These are phyloP conservation scores for Neospora caninum DNA, from an alignment of 169 alveolate species.

Conservation along the genomic window DNA sequence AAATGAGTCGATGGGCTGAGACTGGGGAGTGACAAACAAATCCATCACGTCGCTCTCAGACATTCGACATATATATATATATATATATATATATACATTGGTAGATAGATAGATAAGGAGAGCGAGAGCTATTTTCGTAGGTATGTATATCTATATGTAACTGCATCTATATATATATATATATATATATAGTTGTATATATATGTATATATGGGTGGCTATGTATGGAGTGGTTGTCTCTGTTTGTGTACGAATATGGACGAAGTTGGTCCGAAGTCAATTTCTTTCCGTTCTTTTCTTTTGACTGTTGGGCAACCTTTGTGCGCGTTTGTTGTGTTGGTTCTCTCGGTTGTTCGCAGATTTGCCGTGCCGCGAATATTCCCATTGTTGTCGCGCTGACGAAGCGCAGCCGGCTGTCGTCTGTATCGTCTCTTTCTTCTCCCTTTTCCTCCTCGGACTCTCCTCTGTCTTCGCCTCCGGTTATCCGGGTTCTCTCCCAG, in stretches of 20 bases:
- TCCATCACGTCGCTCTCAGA: no score
- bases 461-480: neutral
- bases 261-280: no score
- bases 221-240: no score
- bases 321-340: neutral
- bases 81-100: neutral
- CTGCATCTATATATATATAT: neutral
- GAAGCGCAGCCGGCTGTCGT: neutral
- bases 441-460: neutral
- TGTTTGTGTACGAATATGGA: no score
- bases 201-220: no score
- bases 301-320: no score
- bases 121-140: no score
- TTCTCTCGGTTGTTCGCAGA: neutral
- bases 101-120: neutral
- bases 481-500: neutral
- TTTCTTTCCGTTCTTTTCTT: no score
- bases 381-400: neutral
- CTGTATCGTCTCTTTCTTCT: neutral
- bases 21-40: no score
- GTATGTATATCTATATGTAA: neutral
- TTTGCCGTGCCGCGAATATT: neutral
- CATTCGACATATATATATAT: neutral
- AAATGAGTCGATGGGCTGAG: no score
- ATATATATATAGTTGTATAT: neutral